Evolutionary conservation across 306 rosid genomes (phyloP), one percentile per base, ranked within the genome.

Genomic region (Parietaria judaica): DNA sequence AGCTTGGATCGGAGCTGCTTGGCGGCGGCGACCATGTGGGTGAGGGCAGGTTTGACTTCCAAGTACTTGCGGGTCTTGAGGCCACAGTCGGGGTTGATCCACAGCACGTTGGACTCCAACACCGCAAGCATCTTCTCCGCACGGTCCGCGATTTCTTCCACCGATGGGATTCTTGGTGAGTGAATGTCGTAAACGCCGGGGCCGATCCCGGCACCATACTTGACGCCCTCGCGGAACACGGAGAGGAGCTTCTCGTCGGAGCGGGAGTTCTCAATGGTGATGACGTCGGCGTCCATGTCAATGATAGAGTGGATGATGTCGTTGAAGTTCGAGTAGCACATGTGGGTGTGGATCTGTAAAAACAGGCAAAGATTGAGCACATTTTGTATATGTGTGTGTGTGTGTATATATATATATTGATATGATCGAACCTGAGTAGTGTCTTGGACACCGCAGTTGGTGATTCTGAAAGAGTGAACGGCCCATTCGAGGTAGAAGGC

Each of bases 41-140:
- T 59, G 61, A 89, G 91, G 10, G 97, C 97, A 16, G 97, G 85
- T 72, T 82, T 86, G 70, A 89, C 97, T 73, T 89, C 97, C 3
- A 80, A 0, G 68, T 89, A 89, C 77, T 89, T 89, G 53, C 97
- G 97, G 56, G 96, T 89, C 82, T 89, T 89, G 41, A 89, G 96
- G 7, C 96, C 96, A 74, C 96, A 89, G 73, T 89, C 97, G 2
- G 97, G 97, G 81, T 89, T 89, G 36, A 89, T 90, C 97, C 97
- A 89, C 77, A 89, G 84, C 61, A 89, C 78, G 80, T 89, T 89
- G 67, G 81, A 85, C 89, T 89, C 97, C 1, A 89, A 89, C 72
- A 89, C 96, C 1, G 96, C 96, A 74, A 89, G 95, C 96, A 89
- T 89, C 85, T 89, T 89, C 83, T 86, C 86, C 66, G 86, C 80